These are phyloP conservation scores for Cochlearia excelsa DNA, from an alignment of 345 rosid species.

Conservation along the genomic window DNA sequence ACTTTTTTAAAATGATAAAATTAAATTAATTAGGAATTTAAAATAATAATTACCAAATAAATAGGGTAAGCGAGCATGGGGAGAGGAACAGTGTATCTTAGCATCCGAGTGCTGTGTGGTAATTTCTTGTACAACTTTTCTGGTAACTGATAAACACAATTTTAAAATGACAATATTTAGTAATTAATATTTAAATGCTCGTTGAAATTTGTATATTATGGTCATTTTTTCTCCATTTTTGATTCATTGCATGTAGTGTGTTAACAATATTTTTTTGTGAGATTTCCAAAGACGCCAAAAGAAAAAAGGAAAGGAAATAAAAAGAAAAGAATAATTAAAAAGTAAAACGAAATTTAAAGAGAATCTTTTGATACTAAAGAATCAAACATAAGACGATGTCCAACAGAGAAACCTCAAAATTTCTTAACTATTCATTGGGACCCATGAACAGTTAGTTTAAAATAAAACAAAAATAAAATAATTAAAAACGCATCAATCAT, in stretches of 20 bases:
- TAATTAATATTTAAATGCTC: neutral
- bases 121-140: constrained; percentile 53
- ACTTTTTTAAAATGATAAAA: neutral
- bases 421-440: too few relatives aligned
- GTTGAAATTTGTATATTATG: too few relatives aligned
- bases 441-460: too few relatives aligned
- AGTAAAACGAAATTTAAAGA: constrained; percentile 18
- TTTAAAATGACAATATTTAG: neutral
- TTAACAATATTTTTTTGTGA: too few relatives aligned
- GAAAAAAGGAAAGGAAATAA: too few relatives aligned
- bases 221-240: too few relatives aligned
- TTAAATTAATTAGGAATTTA: neutral
- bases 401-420: too few relatives aligned
- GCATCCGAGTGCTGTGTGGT: constrained; percentile 35
- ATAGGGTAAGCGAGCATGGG: constrained; percentile 67
- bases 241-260: constrained; percentile 18
- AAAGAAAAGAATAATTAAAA: constrained; percentile 3
- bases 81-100: constrained; percentile 62
- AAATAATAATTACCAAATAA: constrained; percentile 48
- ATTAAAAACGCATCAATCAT: too few relatives aligned
- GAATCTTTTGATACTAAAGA: constrained; percentile 28
- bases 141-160: constrained; percentile 44
- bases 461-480: too few relatives aligned
- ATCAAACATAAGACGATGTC: too few relatives aligned
- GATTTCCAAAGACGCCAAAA: too few relatives aligned